Percentiles rank a stretch among this genome's conserved stretches.
Conservation (phyloP, 495 filamentous ascomycete genomes). For the Aspergillus mulundensis region DNA sequence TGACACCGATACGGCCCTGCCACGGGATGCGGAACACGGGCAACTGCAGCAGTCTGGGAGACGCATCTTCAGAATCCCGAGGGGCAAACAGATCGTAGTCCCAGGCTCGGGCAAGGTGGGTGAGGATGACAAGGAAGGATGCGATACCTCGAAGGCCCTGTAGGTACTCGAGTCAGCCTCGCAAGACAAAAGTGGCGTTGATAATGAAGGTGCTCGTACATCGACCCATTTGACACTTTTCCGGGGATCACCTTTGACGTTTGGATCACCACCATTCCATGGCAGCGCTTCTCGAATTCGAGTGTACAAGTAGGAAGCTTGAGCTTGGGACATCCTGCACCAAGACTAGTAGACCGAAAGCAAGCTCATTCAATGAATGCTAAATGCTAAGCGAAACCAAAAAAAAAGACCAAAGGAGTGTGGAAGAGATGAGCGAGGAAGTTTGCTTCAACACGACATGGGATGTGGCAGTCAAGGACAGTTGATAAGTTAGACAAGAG, state of each 20-base stretch:
- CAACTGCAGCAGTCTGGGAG: slow-evolving; percentile 53
- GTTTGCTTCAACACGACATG: not conserved
- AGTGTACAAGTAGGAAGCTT: slow-evolving; percentile 27
- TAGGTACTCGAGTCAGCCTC: slow-evolving; percentile 20
- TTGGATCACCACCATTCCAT: slow-evolving; percentile 30
- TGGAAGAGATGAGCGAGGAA: not conserved
- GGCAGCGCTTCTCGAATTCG: slow-evolving; percentile 30
- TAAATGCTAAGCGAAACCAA: not conserved
- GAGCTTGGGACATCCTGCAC: slow-evolving; percentile 26
- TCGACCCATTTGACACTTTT: slow-evolving; percentile 70
- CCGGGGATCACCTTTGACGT: slow-evolving; percentile 33
- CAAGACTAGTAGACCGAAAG: not conserved
- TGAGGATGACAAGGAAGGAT: slow-evolving; percentile 59
- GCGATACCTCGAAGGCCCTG: slow-evolving; percentile 63
- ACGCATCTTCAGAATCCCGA: slow-evolving; percentile 38
- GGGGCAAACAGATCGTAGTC: slow-evolving; percentile 56
- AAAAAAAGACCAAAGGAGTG: not conserved
- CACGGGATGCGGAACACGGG: slow-evolving; percentile 58
- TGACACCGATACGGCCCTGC: slow-evolving; percentile 62
- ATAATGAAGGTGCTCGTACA: slow-evolving; percentile 34
- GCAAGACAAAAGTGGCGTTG: not conserved
- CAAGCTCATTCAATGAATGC: not conserved
- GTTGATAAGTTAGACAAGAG: not conserved
- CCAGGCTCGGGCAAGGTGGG: slow-evolving; percentile 59
- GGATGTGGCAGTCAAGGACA: not conserved